These are phyloP conservation scores for Sungouiozyma ichnusensis DNA, from an alignment of 805 yeast species.

Conservation along the genomic window DNA sequence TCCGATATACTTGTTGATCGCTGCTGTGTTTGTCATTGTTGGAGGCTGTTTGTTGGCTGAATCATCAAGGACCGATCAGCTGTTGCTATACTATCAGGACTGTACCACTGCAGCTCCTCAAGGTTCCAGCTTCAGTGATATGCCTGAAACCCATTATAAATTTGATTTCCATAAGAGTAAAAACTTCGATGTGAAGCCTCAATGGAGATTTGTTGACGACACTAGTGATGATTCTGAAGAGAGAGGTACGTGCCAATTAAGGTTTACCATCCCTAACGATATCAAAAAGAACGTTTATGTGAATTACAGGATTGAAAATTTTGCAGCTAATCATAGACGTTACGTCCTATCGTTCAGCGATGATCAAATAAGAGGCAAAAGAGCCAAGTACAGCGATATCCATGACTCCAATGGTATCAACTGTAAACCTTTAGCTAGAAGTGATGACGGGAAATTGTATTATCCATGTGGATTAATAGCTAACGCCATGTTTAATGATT, in stretches of 20 bases:
- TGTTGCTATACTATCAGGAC: slow-evolving; percentile 63
- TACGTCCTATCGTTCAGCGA: slow-evolving; percentile 83
- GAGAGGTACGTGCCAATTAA: slow-evolving; percentile 54
- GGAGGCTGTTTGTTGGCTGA: slow-evolving; percentile 78
- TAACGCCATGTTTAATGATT: slow-evolving; percentile 84
- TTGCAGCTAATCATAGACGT: slow-evolving; percentile 89
- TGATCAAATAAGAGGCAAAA: slow-evolving; percentile 70
- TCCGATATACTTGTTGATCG: slow-evolving; percentile 64
- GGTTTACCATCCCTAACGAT: slow-evolving; percentile 62
- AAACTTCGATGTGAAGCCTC: slow-evolving; percentile 35
- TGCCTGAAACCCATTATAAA: slow-evolving; percentile 48
- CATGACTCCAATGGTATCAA: slow-evolving; percentile 39
- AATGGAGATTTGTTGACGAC: slow-evolving; percentile 54
- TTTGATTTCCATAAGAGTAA: slow-evolving; percentile 45
- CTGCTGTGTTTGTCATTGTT: slow-evolving; percentile 77
- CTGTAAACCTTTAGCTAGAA: slow-evolving; percentile 55
- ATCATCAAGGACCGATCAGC: slow-evolving; percentile 57
- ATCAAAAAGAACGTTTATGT: slow-evolving; percentile 65
- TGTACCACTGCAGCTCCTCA: slow-evolving; percentile 48
- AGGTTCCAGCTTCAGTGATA: slow-evolving; percentile 31
- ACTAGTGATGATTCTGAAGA: slow-evolving; percentile 39
- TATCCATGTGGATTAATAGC: slow-evolving; percentile 97
- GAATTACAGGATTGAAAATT: slow-evolving; percentile 78
- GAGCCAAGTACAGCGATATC: slow-evolving; percentile 44
- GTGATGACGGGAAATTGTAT: slow-evolving; percentile 45